Conservation (phyloP, 306 rosid species). For the Rubus parviflorus region DNA sequence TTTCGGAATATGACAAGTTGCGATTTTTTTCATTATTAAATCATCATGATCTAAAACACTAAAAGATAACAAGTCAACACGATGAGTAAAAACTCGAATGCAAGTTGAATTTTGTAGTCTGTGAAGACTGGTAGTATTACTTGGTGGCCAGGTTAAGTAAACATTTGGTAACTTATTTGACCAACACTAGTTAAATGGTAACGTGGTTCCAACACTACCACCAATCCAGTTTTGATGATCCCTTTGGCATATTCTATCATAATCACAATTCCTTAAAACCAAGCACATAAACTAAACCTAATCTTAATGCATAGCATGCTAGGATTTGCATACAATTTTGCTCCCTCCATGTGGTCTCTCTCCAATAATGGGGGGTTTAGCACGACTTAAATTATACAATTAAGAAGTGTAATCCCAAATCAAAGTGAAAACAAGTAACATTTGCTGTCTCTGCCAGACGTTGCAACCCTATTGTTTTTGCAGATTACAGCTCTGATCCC, state of each 20-base stretch:
- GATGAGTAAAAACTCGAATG: neutral
- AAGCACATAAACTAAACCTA: neutral
- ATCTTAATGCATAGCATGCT: neutral
- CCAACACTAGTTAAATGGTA: slow-evolving; percentile 2
- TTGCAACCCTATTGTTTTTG: slow-evolving; percentile 30
- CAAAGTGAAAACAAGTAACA: slow-evolving; percentile 26
- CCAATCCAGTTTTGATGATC: slow-evolving; percentile 18
- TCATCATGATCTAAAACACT: neutral
- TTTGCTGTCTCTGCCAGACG: slow-evolving; percentile 26
- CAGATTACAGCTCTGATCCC: slow-evolving; percentile 53
- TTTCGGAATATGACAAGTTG: neutral
- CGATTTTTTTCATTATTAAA: no score
- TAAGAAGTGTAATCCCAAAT: slow-evolving; percentile 20
- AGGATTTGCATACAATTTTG: slow-evolving; percentile 21
- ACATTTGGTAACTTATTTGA: neutral
- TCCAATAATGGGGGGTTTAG: slow-evolving; percentile 38
- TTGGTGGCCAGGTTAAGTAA: slow-evolving; percentile 1
- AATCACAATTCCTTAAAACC: neutral
- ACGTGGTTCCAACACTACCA: slow-evolving; percentile 28
- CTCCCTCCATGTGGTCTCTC: slow-evolving; percentile 47
- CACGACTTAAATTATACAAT: neutral
- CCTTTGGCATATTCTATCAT: slow-evolving; percentile 8
- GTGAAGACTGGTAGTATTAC: neutral
- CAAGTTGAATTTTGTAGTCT: neutral
- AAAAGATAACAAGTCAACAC: neutral